Conservation (phyloP, 345 rosid genomes). For the Firmiana major region DNA sequence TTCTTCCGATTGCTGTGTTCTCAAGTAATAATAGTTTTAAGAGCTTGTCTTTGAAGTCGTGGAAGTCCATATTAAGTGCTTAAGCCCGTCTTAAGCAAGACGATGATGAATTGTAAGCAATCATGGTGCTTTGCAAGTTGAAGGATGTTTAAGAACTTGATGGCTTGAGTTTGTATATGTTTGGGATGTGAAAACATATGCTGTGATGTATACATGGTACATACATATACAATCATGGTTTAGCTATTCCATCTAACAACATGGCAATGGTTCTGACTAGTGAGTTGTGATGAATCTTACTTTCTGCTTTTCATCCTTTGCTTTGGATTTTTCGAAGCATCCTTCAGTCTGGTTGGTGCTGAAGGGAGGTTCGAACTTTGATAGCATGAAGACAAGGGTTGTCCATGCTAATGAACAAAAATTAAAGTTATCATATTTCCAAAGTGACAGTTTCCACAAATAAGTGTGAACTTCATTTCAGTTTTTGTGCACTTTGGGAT, state of each 20-base stretch:
- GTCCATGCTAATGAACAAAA: too few species aligned
- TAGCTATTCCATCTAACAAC: not conserved
- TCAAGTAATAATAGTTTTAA: not conserved
- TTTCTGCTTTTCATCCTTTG: too few species aligned
- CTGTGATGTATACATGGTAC: too few species aligned
- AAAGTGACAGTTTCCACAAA: slow-evolving; percentile 15
- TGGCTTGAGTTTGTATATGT: not conserved
- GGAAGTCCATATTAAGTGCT: not conserved
- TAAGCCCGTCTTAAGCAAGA: not conserved
- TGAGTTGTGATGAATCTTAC: not conserved
- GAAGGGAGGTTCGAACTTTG: not conserved
- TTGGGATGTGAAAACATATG: too few species aligned
- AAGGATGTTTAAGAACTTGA: not conserved
- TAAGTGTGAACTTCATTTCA: not conserved
- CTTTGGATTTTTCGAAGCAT: not conserved
- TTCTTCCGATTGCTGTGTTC: not conserved
- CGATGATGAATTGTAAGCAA: not conserved
- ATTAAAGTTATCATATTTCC: not conserved
- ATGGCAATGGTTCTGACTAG: not conserved
- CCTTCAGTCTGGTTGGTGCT: not conserved
- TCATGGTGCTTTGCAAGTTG: not conserved
- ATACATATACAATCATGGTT: too few species aligned
- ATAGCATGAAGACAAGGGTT: too few species aligned
- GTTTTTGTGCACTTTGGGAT: not conserved
- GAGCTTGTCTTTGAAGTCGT: not conserved